A percentile compares a stretch with the other conserved stretches of the same genome.
Conservation (phyloP, 2,329 filamentous ascomycete species). For the Phoma sp. region DNA sequence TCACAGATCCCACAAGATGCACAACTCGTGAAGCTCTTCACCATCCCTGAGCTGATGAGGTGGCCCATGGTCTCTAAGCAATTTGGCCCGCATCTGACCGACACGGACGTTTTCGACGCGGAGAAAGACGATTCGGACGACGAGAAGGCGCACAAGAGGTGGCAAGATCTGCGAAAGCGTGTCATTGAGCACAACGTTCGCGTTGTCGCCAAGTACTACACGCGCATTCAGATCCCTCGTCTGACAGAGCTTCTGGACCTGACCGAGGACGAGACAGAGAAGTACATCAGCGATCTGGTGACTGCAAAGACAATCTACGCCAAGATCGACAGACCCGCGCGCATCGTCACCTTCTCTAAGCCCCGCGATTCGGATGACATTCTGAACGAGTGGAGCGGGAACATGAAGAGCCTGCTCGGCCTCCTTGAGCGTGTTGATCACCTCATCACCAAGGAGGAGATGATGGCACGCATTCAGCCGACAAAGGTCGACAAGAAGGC, state of each 20-base stretch:
- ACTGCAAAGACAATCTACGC: conserved; percentile 98
- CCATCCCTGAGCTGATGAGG: conserved; percentile 94
- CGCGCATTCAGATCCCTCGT: conserved; percentile 89
- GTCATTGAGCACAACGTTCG: conserved; percentile 99
- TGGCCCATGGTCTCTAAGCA: conserved; percentile 92
- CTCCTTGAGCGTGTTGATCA: conserved; percentile 92
- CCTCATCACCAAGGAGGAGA: conserved; percentile 99
- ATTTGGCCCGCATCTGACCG: conserved; percentile 86
- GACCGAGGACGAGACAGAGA: conserved; percentile 94
- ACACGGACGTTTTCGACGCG: conserved; percentile 87
- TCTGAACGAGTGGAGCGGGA: conserved; percentile 97
- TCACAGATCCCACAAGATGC: conserved; percentile 78
- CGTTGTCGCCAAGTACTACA: conserved; percentile 98
- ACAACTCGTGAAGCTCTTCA: conserved; percentile 91
- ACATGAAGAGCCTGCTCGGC: conserved; percentile 92
- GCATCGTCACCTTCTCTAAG: conserved; percentile 93
- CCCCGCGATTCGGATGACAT: conserved; percentile 94
- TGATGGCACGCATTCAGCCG: conserved; percentile 97
- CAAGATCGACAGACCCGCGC: conserved; percentile 92
- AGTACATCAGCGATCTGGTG: conserved; percentile 97
- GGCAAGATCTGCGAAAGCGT: conserved; percentile 94
- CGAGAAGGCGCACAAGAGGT: conserved; percentile 81
- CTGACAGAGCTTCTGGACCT: conserved; percentile 91
- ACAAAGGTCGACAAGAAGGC: conserved; percentile 53
- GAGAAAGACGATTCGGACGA: conserved; percentile 70